These are phyloP conservation scores for Suaeda aralocaspica DNA, from an alignment of 148 eudicot species.

Conservation along the genomic window DNA sequence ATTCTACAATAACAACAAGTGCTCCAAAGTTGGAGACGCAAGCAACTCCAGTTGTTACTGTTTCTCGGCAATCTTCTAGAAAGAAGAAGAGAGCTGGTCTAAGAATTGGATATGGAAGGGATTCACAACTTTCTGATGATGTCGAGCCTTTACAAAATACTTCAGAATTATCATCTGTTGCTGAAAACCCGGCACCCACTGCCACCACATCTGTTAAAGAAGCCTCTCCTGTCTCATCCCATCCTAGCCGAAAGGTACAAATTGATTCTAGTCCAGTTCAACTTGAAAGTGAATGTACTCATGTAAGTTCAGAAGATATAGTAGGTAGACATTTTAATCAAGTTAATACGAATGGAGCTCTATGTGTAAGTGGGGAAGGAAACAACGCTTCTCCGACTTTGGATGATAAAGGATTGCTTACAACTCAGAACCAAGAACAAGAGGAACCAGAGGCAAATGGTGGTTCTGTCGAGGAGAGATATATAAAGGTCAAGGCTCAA, in stretches of 20 bases:
- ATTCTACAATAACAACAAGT: slow-evolving; percentile 18
- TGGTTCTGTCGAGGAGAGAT: slow-evolving; percentile 36
- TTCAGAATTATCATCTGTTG: slow-evolving; percentile 11
- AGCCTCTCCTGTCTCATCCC: slow-evolving; percentile 4
- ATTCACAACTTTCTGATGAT: slow-evolving; percentile 32
- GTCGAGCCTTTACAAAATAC: slow-evolving; percentile 22
- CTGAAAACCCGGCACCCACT: slow-evolving; percentile 14
- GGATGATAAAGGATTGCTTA: slow-evolving; percentile 18
- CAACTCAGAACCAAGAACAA: slow-evolving; percentile 17
- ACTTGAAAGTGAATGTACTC: slow-evolving; percentile 16
- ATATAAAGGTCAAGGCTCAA: slow-evolving; percentile 42
- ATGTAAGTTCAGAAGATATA: slow-evolving; percentile 1
- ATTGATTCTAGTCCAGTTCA: slow-evolving; percentile 16
- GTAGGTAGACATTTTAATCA: slow-evolving; percentile 9
- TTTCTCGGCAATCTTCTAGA: slow-evolving; percentile 51
- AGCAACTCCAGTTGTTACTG: slow-evolving; percentile 24
- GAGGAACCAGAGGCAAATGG: slow-evolving; percentile 14
- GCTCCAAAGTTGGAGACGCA: slow-evolving; percentile 14
- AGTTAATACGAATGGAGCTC: slow-evolving; percentile 10
- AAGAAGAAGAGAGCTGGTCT: slow-evolving; percentile 65
- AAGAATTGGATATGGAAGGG: slow-evolving; percentile 72
- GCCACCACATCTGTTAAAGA: slow-evolving; percentile 18
- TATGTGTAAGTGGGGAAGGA: slow-evolving; percentile 6
- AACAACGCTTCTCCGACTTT: slow-evolving; percentile 6
- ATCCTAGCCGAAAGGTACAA: slow-evolving; percentile 12